These are phyloP conservation scores for Lophium mytilinum DNA, from an alignment of 495 filamentous ascomycete genomes.

Conservation along the genomic window DNA sequence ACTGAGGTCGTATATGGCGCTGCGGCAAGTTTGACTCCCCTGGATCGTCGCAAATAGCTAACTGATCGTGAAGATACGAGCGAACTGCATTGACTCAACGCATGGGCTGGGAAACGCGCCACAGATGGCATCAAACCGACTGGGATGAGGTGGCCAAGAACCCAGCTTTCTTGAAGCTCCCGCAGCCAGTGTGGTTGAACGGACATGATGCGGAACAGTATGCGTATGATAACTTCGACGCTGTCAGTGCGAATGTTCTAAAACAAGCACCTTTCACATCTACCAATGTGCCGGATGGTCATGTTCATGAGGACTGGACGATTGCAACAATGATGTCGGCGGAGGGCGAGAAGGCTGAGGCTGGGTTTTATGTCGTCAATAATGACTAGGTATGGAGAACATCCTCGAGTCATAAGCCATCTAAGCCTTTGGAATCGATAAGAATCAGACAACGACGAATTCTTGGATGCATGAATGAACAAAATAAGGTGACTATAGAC, in stretches of 20 bases:
- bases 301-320: constrained; percentile 1
- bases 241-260: not conserved
- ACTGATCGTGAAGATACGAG: constrained; percentile 33
- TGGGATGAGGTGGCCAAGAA: constrained; percentile 47
- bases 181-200: constrained; percentile 52
- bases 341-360: not conserved
- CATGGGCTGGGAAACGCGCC: constrained; percentile 49
- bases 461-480: too few species aligned
- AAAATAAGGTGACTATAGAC: too few species aligned
- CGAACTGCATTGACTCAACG: constrained; percentile 36
- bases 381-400: not conserved
- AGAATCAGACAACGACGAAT: too few species aligned
- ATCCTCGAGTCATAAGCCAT: too few species aligned
- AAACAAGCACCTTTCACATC: not conserved
- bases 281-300: not conserved
- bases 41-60: too few species aligned
- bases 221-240: constrained; percentile 36
- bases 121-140: constrained; percentile 55
- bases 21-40: constrained; percentile 10
- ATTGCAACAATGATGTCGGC: not conserved
- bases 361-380: not conserved
- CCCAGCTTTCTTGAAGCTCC: constrained; percentile 46
- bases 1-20: constrained; percentile 43
- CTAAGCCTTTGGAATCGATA: too few species aligned
- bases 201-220: constrained; percentile 47